Evolutionary conservation across 1,284 basidiomycete species (phyloP).

Genomic region (Ustilago trichophora): DNA sequence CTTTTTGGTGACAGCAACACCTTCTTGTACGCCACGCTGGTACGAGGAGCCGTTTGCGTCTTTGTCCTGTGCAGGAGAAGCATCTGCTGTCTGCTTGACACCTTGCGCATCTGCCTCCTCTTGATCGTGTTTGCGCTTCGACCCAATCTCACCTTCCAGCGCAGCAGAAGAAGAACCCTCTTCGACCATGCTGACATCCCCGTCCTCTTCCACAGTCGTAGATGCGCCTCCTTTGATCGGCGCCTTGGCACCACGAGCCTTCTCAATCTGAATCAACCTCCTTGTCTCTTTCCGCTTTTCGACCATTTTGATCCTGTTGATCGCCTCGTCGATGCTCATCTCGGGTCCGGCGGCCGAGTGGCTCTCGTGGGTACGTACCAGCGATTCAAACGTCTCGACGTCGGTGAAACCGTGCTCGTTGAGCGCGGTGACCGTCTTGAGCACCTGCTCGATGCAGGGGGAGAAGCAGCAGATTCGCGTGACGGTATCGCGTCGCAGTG

Average conservation of each 20-base stretch:
- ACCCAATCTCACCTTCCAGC: background rate
- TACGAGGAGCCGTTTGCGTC: slow-evolving; percentile 13
- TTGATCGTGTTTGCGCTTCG: slow-evolving; percentile 31
- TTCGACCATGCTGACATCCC: slow-evolving; percentile 18
- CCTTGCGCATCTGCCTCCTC: slow-evolving; percentile 1
- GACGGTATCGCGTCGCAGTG: slow-evolving; percentile 64
- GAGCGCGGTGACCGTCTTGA: slow-evolving; percentile 86
- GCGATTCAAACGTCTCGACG: slow-evolving; percentile 61
- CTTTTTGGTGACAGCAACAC: slow-evolving; percentile 46
- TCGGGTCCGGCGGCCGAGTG: slow-evolving; percentile 45
- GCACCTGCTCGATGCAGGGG: slow-evolving; percentile 97
- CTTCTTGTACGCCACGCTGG: slow-evolving; percentile 39
- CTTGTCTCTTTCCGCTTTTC: slow-evolving; percentile 56
- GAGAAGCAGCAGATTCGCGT: slow-evolving; percentile 84
- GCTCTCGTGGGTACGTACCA: slow-evolving; percentile 61
- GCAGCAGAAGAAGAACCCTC: slow-evolving; percentile 1
- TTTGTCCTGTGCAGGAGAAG: background rate
- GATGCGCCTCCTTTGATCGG: no score
- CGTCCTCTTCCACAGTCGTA: slow-evolving; percentile 23
- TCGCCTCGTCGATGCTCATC: slow-evolving; percentile 49
- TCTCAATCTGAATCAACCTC: slow-evolving; percentile 57
- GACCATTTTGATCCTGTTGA: slow-evolving; percentile 50
- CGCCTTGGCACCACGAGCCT: slow-evolving; percentile 32
- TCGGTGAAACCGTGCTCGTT: slow-evolving; percentile 81
- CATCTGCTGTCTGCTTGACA: background rate